phyloP scores from a whole-genome alignment of 2,329 filamentous ascomycete genomes.

The Cytospora paraplurivora region DNA sequence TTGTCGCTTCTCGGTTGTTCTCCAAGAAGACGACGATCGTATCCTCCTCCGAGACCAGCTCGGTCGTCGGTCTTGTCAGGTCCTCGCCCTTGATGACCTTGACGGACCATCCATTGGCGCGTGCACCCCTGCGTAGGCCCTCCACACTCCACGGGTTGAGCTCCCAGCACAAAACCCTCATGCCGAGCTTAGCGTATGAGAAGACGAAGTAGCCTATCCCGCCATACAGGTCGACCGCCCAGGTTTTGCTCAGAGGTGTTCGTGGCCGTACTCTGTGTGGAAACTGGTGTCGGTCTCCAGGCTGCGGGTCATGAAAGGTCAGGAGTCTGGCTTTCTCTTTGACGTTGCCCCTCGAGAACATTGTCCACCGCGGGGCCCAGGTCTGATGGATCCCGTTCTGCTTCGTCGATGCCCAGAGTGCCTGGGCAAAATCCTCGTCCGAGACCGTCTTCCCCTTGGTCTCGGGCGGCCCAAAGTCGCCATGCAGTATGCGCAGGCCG shows the following conservation, averaged over 20 bases:
- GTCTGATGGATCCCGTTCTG: constrained; percentile 81
- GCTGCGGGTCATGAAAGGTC: constrained; percentile 43
- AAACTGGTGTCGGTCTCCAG: neutral
- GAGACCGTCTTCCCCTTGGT: constrained; percentile 35
- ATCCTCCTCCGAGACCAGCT: constrained; percentile 47
- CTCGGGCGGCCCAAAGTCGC: constrained; percentile 68
- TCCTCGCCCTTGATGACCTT: constrained; percentile 52
- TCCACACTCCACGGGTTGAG: constrained; percentile 88
- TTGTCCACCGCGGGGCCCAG: constrained; percentile 88
- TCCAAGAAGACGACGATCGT: constrained; percentile 70
- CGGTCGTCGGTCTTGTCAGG: constrained; percentile 41
- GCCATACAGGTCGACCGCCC: constrained; percentile 81
- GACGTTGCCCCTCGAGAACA: constrained; percentile 92
- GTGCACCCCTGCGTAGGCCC: constrained; percentile 74
- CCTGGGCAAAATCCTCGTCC: constrained; percentile 59
- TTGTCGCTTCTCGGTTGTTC: constrained; percentile 60
- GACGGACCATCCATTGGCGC: constrained; percentile 67
- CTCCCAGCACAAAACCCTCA: constrained; percentile 84
- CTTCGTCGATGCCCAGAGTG: constrained; percentile 77
- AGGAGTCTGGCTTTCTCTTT: constrained; percentile 83
- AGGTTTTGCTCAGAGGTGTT: constrained; percentile 39
- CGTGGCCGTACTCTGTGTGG: constrained; percentile 4
- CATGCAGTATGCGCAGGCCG: constrained; percentile 69
- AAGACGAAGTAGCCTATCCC: constrained; percentile 96
- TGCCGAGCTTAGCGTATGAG: constrained; percentile 72